Evolutionary conservation across 495 filamentous ascomycete genomes (phyloP), one percentile per base, ranked within the genome.

Genomic region (Penicillium antarcticum): DNA sequence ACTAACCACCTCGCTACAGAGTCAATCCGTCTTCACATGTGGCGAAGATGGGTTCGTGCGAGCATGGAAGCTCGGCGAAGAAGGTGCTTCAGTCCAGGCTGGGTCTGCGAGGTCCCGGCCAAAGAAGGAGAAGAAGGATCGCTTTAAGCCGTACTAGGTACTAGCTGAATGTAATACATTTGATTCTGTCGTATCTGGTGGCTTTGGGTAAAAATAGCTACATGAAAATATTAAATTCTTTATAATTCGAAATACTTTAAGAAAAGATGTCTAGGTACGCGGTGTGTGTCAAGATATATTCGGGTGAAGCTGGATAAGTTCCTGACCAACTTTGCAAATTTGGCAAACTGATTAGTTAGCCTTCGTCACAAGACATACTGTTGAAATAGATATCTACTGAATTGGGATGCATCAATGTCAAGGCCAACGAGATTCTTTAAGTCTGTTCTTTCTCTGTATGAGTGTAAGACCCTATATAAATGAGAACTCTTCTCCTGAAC

Each of bases 11-110:
- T 9, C 26, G 8, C 26, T 9, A 4, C 48, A 90, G 76, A 79
- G 81, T 50, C 77, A 83, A 59, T 80, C 79, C 12, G 81, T 92
- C 9, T 86, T 88, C 58, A 92, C 88, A 8, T 81, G 78, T 45
- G 89, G 89, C 14, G 89, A 95, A 64, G 89, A 94, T 66, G 87
- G 89, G 2, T 75, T 79, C 46, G 76, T 95, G 17, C 72, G 72
- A 14, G 69, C 58, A 13, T 77, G 73, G 73, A 73, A 63, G 42
- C 61, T 63, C 3, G 59, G 59, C 3, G 63, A 52, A 13, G 62
- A 45, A 8, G 57, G 33, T n/a, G 55, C 46, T 11, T 37, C 57
- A 45, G 35, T 52, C 16, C 51, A 58, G 51, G 52, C 63, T 41
- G 54, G 53, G 9, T 57, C 55, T 24, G 47, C 46, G 18, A 69